Evolutionary conservation across 768 basidiomycete species (phyloP).

Genomic region (Lactarius tabidus): DNA sequence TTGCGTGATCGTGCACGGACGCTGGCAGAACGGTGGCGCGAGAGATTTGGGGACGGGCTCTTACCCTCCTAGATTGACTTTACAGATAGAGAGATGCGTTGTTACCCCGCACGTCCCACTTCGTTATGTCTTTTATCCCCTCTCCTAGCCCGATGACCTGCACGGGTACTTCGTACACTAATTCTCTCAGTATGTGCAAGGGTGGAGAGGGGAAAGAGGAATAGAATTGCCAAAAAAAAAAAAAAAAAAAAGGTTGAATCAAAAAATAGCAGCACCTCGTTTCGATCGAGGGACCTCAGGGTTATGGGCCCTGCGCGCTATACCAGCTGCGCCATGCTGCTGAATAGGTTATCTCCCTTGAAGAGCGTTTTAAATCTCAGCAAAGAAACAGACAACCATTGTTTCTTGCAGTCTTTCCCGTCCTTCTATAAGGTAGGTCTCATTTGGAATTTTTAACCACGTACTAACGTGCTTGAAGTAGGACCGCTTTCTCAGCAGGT

Average conservation of each 20-base stretch:
- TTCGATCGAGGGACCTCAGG: slow-evolving; percentile 35
- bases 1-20: slow-evolving; percentile 19
- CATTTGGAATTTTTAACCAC: too few relatives aligned
- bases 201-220: background rate
- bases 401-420: too few relatives aligned
- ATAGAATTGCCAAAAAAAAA: slow-evolving; percentile 1
- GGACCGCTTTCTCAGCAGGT: too few relatives aligned
- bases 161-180: background rate
- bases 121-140: background rate
- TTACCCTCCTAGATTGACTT: slow-evolving; percentile 7
- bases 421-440: too few relatives aligned
- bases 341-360: background rate
- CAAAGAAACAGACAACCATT: background rate
- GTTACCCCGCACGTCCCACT: background rate
- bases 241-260: slow-evolving; percentile 27
- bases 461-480: too few relatives aligned
- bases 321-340: slow-evolving; percentile 34
- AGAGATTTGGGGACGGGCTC: slow-evolving; percentile 15
- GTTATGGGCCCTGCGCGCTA: slow-evolving; percentile 30
- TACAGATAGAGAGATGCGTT: slow-evolving; percentile 2
- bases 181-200: background rate
- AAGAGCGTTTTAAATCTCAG: background rate
- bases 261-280: slow-evolving; percentile 32
- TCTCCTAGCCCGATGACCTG: background rate
- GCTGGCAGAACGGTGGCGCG: slow-evolving; percentile 9